Evolutionary conservation across 805 yeast species (phyloP).

Genomic region (Lachancea sp.): DNA sequence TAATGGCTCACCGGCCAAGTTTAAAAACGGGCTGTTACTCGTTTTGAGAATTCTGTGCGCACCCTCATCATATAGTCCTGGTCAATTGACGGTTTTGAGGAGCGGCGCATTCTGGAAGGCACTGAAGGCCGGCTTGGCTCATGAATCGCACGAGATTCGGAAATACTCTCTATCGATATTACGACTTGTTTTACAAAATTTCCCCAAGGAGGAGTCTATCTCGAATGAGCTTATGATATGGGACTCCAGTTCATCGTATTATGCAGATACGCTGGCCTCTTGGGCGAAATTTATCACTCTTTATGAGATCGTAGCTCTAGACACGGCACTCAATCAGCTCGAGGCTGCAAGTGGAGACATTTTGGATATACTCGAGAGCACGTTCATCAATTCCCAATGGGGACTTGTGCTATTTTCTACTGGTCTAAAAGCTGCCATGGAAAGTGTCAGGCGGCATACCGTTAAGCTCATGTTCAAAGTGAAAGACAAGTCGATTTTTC

Average conservation of each 20-base stretch:
- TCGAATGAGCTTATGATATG: conserved; percentile 15
- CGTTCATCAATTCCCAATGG: conserved; percentile 64
- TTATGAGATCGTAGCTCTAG: conserved; percentile 75
- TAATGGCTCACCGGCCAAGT: conserved; percentile 25
- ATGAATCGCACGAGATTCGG: conserved; percentile 56
- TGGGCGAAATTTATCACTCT: conserved; percentile 74
- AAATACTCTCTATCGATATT: conserved; percentile 63
- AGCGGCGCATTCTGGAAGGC: conserved; percentile 45
- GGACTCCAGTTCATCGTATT: conserved; percentile 19
- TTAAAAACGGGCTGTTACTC: conserved; percentile 42
- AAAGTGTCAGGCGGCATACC: conserved; percentile 62
- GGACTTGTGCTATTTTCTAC: conserved; percentile 65
- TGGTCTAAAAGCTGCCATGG: conserved; percentile 72
- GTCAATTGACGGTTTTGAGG: conserved; percentile 11
- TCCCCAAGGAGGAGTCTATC: conserved; percentile 20
- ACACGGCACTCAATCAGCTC: conserved; percentile 80
- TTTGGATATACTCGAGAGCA: conserved; percentile 42
- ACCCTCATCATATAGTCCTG: neutral
- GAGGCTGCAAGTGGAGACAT: conserved; percentile 69
- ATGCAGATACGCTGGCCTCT: conserved; percentile 32
- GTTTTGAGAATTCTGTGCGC: conserved; percentile 50
- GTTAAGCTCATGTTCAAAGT: conserved; percentile 50
- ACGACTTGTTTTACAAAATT: conserved; percentile 49
- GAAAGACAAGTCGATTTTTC: conserved; percentile 41
- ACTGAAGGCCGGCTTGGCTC: conserved; percentile 51